Percentiles rank a stretch among this genome's conserved stretches.
These are phyloP conservation scores for Yarrowia sp. DNA, from an alignment of 805 yeast genomes.

Conservation along the genomic window DNA sequence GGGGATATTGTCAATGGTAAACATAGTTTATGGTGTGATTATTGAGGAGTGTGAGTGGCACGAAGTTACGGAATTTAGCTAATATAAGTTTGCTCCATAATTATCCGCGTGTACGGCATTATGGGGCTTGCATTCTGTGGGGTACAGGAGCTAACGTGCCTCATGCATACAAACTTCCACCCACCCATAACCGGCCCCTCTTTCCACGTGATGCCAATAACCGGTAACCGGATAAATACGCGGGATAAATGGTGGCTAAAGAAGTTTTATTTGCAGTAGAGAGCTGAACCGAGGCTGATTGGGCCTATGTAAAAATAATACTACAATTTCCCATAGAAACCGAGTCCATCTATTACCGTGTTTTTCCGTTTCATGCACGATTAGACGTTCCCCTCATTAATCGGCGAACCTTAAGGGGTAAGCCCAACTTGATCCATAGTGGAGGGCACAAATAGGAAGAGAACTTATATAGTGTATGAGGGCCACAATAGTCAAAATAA, in stretches of 20 bases:
- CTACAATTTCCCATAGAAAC: background rate
- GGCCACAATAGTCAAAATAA: background rate
- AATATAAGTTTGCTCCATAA: conserved; percentile 1
- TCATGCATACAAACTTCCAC: conserved; percentile 30
- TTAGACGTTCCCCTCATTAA: conserved; percentile 4
- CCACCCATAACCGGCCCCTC: conserved; percentile 22
- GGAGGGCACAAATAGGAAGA: background rate
- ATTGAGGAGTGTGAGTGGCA: background rate
- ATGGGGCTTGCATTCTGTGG: conserved; percentile 6
- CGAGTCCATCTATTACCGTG: conserved; percentile 15
- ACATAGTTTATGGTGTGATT: conserved; percentile 28
- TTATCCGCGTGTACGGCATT: conserved; percentile 1
- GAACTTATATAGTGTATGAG: background rate
- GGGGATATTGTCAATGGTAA: conserved; percentile 35
- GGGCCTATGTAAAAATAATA: no score
- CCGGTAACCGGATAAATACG: background rate
- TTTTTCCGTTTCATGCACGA: background rate
- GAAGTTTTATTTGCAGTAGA: no score
- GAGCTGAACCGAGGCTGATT: no score
- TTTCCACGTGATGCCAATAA: conserved; percentile 11
- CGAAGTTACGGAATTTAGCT: background rate
- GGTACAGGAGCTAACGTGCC: background rate
- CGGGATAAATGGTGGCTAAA: no score
- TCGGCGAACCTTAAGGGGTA: background rate
- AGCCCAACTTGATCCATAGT: background rate